These are phyloP conservation scores for Fragilariopsis cylindrus DNA, from an alignment of 108 stramenopile genomes.

Conservation along the genomic window DNA sequence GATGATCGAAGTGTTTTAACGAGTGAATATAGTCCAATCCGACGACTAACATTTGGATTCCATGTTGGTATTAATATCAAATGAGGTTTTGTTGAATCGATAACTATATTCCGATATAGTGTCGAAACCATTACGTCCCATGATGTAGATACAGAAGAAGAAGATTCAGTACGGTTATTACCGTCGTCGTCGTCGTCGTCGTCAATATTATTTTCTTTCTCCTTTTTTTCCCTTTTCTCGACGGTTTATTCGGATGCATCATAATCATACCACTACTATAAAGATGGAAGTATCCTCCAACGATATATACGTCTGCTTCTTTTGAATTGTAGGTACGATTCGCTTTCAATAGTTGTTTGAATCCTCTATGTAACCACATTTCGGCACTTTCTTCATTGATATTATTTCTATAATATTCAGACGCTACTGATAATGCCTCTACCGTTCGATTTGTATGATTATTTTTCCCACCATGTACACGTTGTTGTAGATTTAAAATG, in stretches of 20 bases:
- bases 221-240: not conserved
- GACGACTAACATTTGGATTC: slow-evolving; percentile 32
- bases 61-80: slow-evolving; percentile 38
- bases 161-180: no score
- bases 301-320: slow-evolving; percentile 40
- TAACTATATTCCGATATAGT: not conserved
- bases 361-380: slow-evolving; percentile 51
- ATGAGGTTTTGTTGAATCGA: slow-evolving; percentile 31
- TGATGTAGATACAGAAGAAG: no score
- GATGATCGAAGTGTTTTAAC: slow-evolving; percentile 10
- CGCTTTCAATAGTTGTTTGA: slow-evolving; percentile 20
- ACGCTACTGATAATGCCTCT: not conserved
- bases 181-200: no score
- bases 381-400: slow-evolving; percentile 53
- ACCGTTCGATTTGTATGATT: slow-evolving; percentile 1
- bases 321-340: slow-evolving; percentile 21
- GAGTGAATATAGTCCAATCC: slow-evolving; percentile 27
- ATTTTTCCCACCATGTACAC: no score
- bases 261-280: not conserved
- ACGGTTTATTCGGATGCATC: not conserved
- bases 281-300: slow-evolving; percentile 43
- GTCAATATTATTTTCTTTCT: no score
- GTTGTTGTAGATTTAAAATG: not conserved
- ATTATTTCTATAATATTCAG: slow-evolving; percentile 24
- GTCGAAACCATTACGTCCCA: not conserved